Evolutionary conservation across 345 rosid species (phyloP).

Genomic region (Aquilaria yunnanensis): DNA sequence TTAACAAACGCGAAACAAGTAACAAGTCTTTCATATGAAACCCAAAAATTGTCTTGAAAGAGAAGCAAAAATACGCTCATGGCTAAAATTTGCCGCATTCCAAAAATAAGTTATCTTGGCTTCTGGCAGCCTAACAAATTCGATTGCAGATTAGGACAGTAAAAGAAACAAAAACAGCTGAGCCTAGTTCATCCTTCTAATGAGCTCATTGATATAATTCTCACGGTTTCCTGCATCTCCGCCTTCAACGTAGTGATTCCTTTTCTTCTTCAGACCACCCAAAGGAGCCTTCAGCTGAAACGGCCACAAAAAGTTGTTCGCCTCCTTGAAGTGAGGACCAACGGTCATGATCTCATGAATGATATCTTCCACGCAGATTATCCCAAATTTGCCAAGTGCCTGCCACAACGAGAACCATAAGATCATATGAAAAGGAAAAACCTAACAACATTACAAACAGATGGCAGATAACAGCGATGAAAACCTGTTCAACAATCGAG

Average conservation of each 20-base stretch:
- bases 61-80: too few species aligned
- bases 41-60: too few species aligned
- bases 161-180: too few species aligned
- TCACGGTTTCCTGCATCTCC: constrained; percentile 92
- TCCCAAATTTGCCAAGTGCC: constrained; percentile 61
- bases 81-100: too few species aligned
- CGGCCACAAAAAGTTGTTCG: constrained; percentile 84
- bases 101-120: too few species aligned
- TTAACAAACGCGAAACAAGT: too few species aligned
- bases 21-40: too few species aligned
- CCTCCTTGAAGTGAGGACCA: constrained; percentile 83
- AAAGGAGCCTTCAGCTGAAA: constrained; percentile 75
- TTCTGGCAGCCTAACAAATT: too few species aligned
- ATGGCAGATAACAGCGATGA: background rate
- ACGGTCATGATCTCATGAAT: constrained; percentile 87
- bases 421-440: background rate
- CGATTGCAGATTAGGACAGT: too few species aligned
- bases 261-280: constrained; percentile 77
- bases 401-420: constrained; percentile 3
- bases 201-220: constrained; percentile 61
- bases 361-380: constrained; percentile 71
- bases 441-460: too few species aligned
- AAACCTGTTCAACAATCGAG: constrained; percentile 54
- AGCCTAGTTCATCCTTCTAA: constrained; percentile 72
- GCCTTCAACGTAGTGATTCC: constrained; percentile 84